Conservation (phyloP, 306 rosid genomes). For the Prinsepia uniflora region DNA sequence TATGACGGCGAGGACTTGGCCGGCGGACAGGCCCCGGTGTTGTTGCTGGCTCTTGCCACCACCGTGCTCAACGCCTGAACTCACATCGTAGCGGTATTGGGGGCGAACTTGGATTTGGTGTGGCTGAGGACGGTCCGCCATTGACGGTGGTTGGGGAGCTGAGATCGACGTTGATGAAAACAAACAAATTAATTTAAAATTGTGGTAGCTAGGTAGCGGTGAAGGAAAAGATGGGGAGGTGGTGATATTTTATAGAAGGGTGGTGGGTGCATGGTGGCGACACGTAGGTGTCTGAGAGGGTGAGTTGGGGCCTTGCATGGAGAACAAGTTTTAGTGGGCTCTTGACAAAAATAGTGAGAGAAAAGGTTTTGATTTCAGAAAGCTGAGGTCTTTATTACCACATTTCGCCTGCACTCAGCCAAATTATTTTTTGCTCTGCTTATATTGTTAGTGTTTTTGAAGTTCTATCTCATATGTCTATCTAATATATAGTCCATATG, state of each 20-base stretch:
- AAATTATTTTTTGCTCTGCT: too few species aligned
- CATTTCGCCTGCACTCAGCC: not conserved
- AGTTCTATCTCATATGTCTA: too few species aligned
- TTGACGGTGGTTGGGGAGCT: not conserved
- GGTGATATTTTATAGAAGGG: conserved; percentile 37
- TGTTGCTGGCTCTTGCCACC: not conserved
- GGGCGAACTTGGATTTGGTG: conserved; percentile 68
- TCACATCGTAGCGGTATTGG: conserved; percentile 21
- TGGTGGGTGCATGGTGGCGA: conserved; percentile 32
- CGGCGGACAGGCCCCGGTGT: conserved; percentile 33
- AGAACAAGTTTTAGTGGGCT: conserved; percentile 60
- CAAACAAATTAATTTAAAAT: not conserved
- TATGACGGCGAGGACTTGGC: conserved; percentile 37
- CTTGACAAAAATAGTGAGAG: not conserved
- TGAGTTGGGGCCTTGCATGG: conserved; percentile 68
- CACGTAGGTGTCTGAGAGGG: conserved; percentile 54
- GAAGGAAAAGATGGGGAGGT: not conserved
- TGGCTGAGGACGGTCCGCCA: conserved; percentile 65
- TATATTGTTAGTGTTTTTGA: too few species aligned
- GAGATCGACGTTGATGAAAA: not conserved
- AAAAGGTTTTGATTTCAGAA: not conserved
- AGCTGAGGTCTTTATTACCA: conserved; percentile 26
- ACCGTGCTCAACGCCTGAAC: not conserved
- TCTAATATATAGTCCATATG: too few species aligned
- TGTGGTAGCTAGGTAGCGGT: not conserved